These are phyloP conservation scores for Geoglossum cookeanum DNA, from an alignment of 2,329 filamentous ascomycete species.

Conservation along the genomic window DNA sequence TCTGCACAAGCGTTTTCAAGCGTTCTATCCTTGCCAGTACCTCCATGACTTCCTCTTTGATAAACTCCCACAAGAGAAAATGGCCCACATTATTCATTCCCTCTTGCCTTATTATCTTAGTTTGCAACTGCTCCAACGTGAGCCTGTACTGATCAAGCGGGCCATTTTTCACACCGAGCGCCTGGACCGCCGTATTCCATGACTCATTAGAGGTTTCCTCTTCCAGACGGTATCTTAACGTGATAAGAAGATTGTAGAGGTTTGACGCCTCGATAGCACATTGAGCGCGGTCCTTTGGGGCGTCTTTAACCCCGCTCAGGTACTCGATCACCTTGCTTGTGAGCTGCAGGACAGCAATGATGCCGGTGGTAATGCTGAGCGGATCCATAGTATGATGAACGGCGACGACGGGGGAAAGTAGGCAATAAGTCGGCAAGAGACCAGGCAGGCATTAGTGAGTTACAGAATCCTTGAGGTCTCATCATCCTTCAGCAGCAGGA, in stretches of 20 bases:
- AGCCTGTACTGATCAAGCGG: background rate
- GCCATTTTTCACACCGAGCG: background rate
- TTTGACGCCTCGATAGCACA: background rate
- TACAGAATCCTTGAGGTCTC: too few relatives aligned
- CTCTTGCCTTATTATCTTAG: background rate
- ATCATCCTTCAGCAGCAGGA: too few relatives aligned
- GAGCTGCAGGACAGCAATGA: slow-evolving; percentile 4
- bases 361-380: slow-evolving; percentile 1
- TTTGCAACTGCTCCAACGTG: background rate
- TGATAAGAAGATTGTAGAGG: background rate
- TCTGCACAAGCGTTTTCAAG: background rate
- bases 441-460: too few relatives aligned
- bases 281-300: background rate
- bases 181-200: background rate
- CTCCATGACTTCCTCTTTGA: background rate
- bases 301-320: slow-evolving; percentile 4
- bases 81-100: background rate
- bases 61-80: background rate
- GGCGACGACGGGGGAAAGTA: too few relatives aligned
- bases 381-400: background rate
- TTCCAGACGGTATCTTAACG: background rate
- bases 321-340: slow-evolving; percentile 2
- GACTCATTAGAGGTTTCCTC: background rate
- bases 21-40: background rate
- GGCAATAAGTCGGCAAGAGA: too few relatives aligned